Conservation (phyloP, 2,329 filamentous ascomycete species). For the Aspergillus fumigatus region DNA sequence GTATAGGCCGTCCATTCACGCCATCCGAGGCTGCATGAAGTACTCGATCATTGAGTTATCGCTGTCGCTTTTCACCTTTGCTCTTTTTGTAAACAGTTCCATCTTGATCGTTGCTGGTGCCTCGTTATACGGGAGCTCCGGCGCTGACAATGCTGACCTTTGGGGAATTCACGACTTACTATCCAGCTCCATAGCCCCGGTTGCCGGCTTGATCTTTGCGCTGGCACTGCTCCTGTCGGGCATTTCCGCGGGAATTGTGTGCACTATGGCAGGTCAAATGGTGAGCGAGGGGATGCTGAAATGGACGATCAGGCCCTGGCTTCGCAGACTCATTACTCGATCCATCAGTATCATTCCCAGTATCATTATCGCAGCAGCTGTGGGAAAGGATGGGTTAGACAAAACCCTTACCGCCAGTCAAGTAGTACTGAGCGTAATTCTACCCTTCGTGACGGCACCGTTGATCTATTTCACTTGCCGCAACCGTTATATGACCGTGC, state of each 20-base stretch:
- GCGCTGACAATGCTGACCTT: constrained; percentile 66
- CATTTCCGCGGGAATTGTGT: constrained; percentile 77
- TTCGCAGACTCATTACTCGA: constrained; percentile 71
- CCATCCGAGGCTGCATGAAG: constrained; percentile 69
- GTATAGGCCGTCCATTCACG: constrained; percentile 66
- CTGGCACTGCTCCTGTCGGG: constrained; percentile 76
- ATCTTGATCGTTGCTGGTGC: constrained; percentile 80
- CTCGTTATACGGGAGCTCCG: constrained; percentile 60
- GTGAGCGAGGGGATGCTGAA: constrained; percentile 76
- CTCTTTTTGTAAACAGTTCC: constrained; percentile 76
- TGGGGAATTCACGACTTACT: constrained; percentile 78
- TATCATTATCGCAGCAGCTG: constrained; percentile 76
- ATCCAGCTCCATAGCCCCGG: constrained; percentile 62
- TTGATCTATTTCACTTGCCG: constrained; percentile 81
- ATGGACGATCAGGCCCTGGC: constrained; percentile 71
- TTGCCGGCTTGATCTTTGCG: constrained; percentile 78
- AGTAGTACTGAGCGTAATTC: constrained; percentile 70
- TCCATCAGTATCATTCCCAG: constrained; percentile 75
- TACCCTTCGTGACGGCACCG: constrained; percentile 79
- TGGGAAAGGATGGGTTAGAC: constrained; percentile 66
- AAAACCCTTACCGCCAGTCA: constrained; percentile 71
- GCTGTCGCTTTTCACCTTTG: constrained; percentile 73
- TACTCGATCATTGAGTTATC: constrained; percentile 68
- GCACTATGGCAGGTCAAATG: constrained; percentile 87
- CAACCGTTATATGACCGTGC: constrained; percentile 73